Conservation (phyloP, 495 filamentous ascomycete genomes). For the Neurospora sp. region DNA sequence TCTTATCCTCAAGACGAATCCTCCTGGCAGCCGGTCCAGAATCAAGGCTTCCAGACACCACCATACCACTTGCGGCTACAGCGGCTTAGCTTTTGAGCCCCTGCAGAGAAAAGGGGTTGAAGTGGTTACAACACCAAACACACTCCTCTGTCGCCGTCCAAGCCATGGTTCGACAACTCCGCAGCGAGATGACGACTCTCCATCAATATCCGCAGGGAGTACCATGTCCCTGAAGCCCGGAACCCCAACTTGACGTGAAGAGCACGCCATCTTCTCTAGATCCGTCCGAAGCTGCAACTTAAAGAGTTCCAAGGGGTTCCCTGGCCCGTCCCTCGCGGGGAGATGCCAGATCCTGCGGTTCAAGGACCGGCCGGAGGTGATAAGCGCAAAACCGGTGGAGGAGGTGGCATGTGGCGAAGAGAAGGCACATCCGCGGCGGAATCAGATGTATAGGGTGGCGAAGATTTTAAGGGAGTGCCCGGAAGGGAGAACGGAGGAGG, state of each 20-base stretch:
- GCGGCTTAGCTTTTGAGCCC: too few species aligned
- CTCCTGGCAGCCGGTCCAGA: too few species aligned
- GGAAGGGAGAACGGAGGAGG: background rate
- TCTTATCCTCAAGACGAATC: too few species aligned
- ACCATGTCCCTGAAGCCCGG: background rate
- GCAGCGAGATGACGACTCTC: background rate
- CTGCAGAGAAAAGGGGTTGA: background rate
- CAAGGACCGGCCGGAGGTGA: background rate
- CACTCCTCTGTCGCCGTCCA: background rate
- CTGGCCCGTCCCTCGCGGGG: background rate
- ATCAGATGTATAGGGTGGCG: background rate
- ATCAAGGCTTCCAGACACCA: too few species aligned
- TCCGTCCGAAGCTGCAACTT: background rate
- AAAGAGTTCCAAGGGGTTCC: background rate
- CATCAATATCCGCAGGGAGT: background rate
- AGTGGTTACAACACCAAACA: background rate
- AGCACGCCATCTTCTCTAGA: background rate
- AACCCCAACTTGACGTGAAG: background rate
- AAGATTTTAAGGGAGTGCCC: background rate
- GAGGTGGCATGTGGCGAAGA: background rate
- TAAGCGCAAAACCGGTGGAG: background rate
- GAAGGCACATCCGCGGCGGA: background rate
- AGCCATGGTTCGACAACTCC: background rate
- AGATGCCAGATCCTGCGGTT: background rate
- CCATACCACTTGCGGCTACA: background rate